These are phyloP conservation scores for Solanum tarapatanum DNA, from an alignment of 257 asterid genomes.

Conservation along the genomic window DNA sequence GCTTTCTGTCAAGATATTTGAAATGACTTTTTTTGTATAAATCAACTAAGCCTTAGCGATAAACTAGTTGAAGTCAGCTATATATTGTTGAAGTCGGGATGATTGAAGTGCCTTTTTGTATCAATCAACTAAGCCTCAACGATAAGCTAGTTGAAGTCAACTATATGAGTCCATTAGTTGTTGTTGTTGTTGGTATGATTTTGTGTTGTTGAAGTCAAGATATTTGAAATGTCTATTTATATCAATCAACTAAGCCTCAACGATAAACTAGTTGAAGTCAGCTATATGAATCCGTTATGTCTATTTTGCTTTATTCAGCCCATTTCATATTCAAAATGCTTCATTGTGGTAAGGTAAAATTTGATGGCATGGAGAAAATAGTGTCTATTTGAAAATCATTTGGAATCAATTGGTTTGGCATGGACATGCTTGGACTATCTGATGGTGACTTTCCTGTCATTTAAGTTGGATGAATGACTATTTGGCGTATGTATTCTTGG, in stretches of 20 bases:
- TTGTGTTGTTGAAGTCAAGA: background rate
- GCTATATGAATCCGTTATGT: background rate
- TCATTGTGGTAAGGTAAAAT: background rate
- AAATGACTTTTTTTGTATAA: background rate
- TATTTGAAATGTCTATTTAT: background rate
- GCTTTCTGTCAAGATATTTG: too few species aligned
- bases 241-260: background rate
- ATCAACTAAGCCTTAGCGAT: background rate
- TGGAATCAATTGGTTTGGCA: background rate
- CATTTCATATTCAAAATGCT: background rate
- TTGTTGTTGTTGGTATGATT: background rate
- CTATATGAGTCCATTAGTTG: background rate
- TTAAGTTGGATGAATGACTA: background rate
- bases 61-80: background rate
- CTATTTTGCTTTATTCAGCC: background rate
- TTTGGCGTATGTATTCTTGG: background rate
- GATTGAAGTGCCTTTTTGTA: background rate
- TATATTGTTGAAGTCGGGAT: background rate
- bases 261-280: background rate
- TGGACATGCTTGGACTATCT: background rate
- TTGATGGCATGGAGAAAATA: background rate
- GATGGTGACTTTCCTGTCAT: background rate
- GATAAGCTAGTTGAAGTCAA: background rate
- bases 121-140: background rate
- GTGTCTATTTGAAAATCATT: background rate